These are phyloP conservation scores for Penicillium steckii DNA, from an alignment of 495 filamentous ascomycete genomes.

Conservation along the genomic window DNA sequence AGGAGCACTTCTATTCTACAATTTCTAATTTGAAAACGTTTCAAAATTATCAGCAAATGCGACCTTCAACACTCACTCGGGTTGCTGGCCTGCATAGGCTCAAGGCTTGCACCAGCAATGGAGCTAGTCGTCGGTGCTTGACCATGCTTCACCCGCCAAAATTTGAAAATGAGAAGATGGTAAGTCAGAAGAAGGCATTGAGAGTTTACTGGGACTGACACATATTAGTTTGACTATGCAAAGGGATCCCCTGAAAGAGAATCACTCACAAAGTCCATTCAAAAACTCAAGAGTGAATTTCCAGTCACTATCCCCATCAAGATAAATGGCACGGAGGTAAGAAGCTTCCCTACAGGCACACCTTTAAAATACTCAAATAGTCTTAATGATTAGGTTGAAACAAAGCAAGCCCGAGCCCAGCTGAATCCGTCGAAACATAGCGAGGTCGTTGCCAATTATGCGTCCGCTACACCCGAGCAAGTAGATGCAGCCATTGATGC, in stretches of 20 bases:
- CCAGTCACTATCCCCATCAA: slow-evolving; percentile 29
- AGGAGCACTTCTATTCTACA: neutral
- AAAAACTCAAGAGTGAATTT: slow-evolving; percentile 26
- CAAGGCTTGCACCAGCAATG: slow-evolving; percentile 1
- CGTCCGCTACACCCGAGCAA: slow-evolving; percentile 63
- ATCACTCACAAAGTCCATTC: slow-evolving; percentile 23
- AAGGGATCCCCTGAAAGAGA: slow-evolving; percentile 31
- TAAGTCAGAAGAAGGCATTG: neutral
- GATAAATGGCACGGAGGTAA: slow-evolving; percentile 28
- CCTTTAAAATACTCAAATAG: neutral
- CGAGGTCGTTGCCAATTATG: slow-evolving; percentile 67
- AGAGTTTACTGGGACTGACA: neutral
- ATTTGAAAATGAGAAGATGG: slow-evolving; percentile 34
- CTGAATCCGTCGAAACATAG: slow-evolving; percentile 71
- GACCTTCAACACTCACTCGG: slow-evolving; percentile 8
- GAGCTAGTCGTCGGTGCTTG: slow-evolving; percentile 8
- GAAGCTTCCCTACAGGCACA: neutral
- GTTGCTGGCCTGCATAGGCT: slow-evolving; percentile 3
- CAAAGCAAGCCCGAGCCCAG: slow-evolving; percentile 42
- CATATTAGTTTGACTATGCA: slow-evolving; percentile 23
- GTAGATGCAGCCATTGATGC: slow-evolving; percentile 72
- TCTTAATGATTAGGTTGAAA: slow-evolving; percentile 10
- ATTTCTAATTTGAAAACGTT: neutral
- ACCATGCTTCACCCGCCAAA: slow-evolving; percentile 29
- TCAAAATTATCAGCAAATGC: slow-evolving; percentile 4